Conservation (phyloP, 805 yeast species). For the Sugiyamaella mastotermitis region DNA sequence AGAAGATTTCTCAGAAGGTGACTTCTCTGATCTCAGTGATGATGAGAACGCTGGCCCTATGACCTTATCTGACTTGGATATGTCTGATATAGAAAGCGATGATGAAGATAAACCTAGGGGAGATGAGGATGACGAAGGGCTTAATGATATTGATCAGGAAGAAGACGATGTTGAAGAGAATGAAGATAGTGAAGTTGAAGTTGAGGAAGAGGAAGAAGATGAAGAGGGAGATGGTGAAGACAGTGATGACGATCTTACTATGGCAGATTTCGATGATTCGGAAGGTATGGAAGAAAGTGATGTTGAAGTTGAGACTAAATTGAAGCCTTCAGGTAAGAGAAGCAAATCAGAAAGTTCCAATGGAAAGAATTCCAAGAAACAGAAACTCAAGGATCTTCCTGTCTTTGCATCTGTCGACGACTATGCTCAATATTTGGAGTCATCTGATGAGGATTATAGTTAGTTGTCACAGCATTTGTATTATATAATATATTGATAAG, state of each 20-base stretch:
- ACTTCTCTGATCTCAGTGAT: constrained; percentile 36
- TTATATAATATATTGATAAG: no score
- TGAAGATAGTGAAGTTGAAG: constrained; percentile 11
- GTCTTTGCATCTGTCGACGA: constrained; percentile 86
- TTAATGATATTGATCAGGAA: constrained; percentile 22
- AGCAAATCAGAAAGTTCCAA: constrained; percentile 19
- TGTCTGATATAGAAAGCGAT: constrained; percentile 25
- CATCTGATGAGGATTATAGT: constrained; percentile 44
- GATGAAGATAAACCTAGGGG: constrained; percentile 23
- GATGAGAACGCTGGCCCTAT: no score
- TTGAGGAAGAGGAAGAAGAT: constrained; percentile 17
- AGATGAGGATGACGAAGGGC: constrained; percentile 19
- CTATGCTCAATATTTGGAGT: constrained; percentile 64
- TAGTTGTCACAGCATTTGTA: no score
- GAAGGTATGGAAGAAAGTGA: constrained; percentile 36
- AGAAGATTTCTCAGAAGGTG: constrained; percentile 24
- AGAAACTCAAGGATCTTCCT: constrained; percentile 64
- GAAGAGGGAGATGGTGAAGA: constrained; percentile 18
- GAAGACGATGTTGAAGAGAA: constrained; percentile 24
- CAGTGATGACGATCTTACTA: constrained; percentile 28
- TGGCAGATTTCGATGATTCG: constrained; percentile 27
- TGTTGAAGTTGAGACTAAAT: constrained; percentile 30
- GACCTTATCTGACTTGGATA: constrained; percentile 30
- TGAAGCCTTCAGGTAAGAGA: constrained; percentile 21
- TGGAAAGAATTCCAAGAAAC: constrained; percentile 41